phyloP scores from a whole-genome alignment of 352 stramenopile genomes.

The Phytopythium sindhum region DNA sequence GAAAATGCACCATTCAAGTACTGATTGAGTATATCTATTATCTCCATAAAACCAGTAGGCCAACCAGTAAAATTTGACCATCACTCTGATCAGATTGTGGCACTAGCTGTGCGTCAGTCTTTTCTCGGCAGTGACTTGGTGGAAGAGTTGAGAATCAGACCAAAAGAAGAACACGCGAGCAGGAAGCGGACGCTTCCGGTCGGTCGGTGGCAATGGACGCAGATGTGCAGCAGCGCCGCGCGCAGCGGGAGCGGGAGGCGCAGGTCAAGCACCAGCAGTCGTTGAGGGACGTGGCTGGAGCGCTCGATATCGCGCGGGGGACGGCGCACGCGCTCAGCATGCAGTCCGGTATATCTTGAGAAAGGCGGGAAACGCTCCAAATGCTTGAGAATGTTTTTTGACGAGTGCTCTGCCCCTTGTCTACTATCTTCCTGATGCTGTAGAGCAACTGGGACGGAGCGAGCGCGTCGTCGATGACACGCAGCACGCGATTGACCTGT shows the following conservation, averaged over 20 bases:
- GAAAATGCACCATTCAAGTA: too few species aligned
- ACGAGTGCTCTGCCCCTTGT: not conserved
- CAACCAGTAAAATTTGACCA: not conserved
- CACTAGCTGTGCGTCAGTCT: not conserved
- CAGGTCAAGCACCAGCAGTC: constrained; percentile 46
- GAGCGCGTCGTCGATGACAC: constrained; percentile 56
- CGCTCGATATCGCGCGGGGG: constrained; percentile 40
- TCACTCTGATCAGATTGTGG: not conserved
- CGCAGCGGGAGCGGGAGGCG: constrained; percentile 16
- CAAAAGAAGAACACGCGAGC: not conserved
- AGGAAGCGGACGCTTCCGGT: not conserved
- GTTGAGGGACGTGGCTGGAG: constrained; percentile 46
- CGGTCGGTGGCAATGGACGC: not conserved
- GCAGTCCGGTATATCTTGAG: constrained; percentile 36
- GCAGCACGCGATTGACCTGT: constrained; percentile 51
- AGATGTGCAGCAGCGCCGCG: not conserved
- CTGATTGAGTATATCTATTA: too few species aligned
- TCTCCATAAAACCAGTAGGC: too few species aligned
- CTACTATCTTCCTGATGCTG: not conserved
- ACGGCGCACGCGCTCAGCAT: constrained; percentile 64
- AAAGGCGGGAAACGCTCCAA: not conserved
- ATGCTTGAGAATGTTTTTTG: not conserved
- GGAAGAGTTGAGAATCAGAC: not conserved
- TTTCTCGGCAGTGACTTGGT: not conserved
- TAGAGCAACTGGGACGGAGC: constrained; percentile 56